Percentiles rank a stretch among this genome's conserved stretches.
Evolutionary conservation across 2,329 filamentous ascomycete species (phyloP).

Genomic region (Fusarium napiforme): DNA sequence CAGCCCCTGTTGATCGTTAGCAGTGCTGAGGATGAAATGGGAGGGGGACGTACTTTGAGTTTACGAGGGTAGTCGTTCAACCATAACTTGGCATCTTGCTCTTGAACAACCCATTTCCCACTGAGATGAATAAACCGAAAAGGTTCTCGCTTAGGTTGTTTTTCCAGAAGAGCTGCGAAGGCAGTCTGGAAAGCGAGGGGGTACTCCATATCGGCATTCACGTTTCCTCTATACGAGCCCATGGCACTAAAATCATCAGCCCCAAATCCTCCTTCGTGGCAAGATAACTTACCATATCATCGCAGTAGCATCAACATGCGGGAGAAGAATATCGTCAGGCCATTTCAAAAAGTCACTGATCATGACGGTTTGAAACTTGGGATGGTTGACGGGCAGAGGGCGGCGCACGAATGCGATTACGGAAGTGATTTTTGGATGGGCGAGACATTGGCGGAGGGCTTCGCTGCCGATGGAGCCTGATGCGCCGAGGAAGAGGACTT

Average conservation of each 20-base stretch:
- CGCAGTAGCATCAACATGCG: conserved; percentile 33
- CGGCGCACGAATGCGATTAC: conserved; percentile 49
- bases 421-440: conserved; percentile 43
- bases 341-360: conserved; percentile 37
- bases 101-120: conserved; percentile 48
- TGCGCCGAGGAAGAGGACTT: conserved; percentile 50
- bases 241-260: conserved; percentile 24
- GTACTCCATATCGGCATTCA: conserved; percentile 35
- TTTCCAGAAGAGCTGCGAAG: conserved; percentile 13
- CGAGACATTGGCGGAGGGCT: conserved; percentile 48
- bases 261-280: too few relatives aligned
- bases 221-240: conserved; percentile 35
- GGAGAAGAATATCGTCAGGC: conserved; percentile 16
- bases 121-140: conserved; percentile 50
- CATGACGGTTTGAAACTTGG: conserved; percentile 25
- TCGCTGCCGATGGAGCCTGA: conserved; percentile 50
- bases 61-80: conserved; percentile 36
- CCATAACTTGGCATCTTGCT: conserved; percentile 48
- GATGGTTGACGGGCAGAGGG: conserved; percentile 6
- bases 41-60: conserved; percentile 17
- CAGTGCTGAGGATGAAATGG: too few relatives aligned
- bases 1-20: background rate
- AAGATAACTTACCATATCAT: conserved; percentile 39
- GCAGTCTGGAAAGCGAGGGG: conserved; percentile 30
- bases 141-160: background rate